Base-by-base conservation (phyloP, 306 rosid genomes). In the Psophocarpus tetragonolobus region DNA sequence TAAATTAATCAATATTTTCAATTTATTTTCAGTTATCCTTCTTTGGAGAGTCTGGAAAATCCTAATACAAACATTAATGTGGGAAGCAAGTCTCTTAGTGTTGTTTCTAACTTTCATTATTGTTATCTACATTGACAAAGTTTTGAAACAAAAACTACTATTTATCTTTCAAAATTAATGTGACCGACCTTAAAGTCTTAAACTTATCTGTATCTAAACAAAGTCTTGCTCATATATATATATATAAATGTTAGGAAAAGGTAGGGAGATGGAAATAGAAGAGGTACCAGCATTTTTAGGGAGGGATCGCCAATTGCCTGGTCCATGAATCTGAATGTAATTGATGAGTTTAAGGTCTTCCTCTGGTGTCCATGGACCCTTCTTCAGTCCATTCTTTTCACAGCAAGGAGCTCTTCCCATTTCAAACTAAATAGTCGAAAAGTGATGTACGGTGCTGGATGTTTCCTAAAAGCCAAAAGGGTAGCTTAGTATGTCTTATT, bases 381-480 rank as follows among this genome's bases (percentile, higher is more conserved):
- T 92, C 84, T 92, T 92, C 20, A 92, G 87, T 3, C 92, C 96
- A 78, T 71, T 86, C 62, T 87, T 90, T 47, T 90, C 94, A 78
- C 96, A 92, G 82, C 97, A 92, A 81, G 96, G 97, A 47, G 87
- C 86, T 87, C 97, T 90, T 53, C 96, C 97, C 97, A 92, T 90
- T 27, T 21, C 29, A 8, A 54, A 41, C 32, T n/a, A 36, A 15
- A 13, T 18, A 14, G 65, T 18, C 29, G 61, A 42, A 0, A 0
- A 17, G 38, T n/a, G 26, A 5, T 2, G 39, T 15, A 70, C 26
- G 17, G 44, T 58, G 21, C 42, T 1, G 14, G 26, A 61, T 38
- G 11, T 20, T 44, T 53, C 54, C 23, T 15, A 41, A 35, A 51
- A 33, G 51, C 48, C 71, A 39, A 35, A 67, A 65, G 36, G 45